These are phyloP conservation scores for Phylloporus sp. DNA, from an alignment of 768 basidiomycete species.

Conservation along the genomic window DNA sequence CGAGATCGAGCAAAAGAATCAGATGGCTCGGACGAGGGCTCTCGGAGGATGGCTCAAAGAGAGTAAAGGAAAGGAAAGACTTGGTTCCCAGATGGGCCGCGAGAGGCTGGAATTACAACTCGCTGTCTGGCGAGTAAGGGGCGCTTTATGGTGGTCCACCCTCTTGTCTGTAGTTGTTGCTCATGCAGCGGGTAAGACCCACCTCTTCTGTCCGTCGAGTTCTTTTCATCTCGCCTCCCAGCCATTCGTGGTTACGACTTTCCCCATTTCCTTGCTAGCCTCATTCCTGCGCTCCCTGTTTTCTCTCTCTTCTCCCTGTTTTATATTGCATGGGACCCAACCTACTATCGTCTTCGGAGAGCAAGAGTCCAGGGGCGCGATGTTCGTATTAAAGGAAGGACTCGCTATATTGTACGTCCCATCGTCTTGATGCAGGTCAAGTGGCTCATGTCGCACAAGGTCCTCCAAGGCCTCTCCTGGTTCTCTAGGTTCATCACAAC, in stretches of 20 bases:
- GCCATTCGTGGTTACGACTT: conserved; percentile 21
- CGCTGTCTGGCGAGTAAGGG: conserved; percentile 64
- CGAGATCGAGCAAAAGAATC: conserved; percentile 69
- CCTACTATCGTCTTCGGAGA: conserved; percentile 55
- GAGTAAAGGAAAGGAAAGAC: conserved; percentile 60
- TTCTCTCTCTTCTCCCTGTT: conserved; percentile 55
- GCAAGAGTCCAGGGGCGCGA: conserved; percentile 68
- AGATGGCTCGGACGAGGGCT: conserved; percentile 76
- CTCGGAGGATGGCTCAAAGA: conserved; percentile 66
- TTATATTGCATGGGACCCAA: conserved; percentile 87
- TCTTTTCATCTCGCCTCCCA: conserved; percentile 8
- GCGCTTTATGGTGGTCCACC: conserved; percentile 57
- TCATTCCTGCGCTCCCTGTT: conserved; percentile 43
- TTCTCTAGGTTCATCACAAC: conserved; percentile 48
- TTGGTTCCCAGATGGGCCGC: conserved; percentile 36
- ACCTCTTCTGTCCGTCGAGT: background rate
- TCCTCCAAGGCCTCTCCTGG: conserved; percentile 59
- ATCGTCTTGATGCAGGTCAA: background rate
- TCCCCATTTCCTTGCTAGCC: conserved; percentile 13
- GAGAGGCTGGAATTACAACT: conserved; percentile 48
- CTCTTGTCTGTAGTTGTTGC: conserved; percentile 38
- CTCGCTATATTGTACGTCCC: conserved; percentile 53
- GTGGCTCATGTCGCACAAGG: conserved; percentile 34
- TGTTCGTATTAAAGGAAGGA: conserved; percentile 62
- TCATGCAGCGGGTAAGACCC: conserved; percentile 44